These are phyloP conservation scores for Cadophora luteo-olivacea DNA, from an alignment of 2,329 filamentous ascomycete species.

Conservation along the genomic window DNA sequence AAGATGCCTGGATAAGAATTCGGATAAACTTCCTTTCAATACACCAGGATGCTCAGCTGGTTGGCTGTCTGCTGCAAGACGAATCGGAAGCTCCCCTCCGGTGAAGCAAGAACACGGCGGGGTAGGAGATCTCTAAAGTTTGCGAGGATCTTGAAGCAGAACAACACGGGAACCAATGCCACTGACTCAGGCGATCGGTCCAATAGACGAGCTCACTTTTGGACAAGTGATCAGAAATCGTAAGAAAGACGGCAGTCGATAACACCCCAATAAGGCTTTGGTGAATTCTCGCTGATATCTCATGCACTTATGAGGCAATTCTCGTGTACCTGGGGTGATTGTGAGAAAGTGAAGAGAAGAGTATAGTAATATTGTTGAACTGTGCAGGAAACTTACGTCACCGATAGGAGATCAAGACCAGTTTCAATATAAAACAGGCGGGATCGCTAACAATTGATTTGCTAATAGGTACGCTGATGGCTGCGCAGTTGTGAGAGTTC, in stretches of 20 bases:
- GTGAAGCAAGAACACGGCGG: conserved; percentile 30
- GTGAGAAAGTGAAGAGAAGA: conserved; percentile 1
- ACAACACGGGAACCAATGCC: conserved; percentile 7
- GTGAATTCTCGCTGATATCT: conserved; percentile 27
- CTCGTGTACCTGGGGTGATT: conserved; percentile 10
- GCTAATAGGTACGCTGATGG: background rate
- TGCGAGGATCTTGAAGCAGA: background rate
- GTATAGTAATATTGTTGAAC: background rate
- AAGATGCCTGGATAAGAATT: background rate
- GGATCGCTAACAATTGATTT: background rate
- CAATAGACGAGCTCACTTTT: conserved; percentile 4
- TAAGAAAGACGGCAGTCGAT: conserved; percentile 19
- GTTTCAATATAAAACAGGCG: background rate
- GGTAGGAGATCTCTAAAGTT: conserved; percentile 29
- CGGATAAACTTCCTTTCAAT: background rate
- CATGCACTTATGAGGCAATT: conserved; percentile 16
- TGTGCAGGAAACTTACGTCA: conserved; percentile 1
- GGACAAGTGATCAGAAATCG: conserved; percentile 20
- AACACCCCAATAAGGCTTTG: conserved; percentile 16
- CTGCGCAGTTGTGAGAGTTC: background rate
- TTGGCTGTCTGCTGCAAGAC: conserved; percentile 15
- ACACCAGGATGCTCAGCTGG: background rate
- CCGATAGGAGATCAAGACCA: background rate
- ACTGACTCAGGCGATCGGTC: conserved; percentile 34
- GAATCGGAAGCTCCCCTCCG: conserved; percentile 34